phyloP scores from a whole-genome alignment of 805 yeast genomes.

The Hanseniaspora vineae region DNA sequence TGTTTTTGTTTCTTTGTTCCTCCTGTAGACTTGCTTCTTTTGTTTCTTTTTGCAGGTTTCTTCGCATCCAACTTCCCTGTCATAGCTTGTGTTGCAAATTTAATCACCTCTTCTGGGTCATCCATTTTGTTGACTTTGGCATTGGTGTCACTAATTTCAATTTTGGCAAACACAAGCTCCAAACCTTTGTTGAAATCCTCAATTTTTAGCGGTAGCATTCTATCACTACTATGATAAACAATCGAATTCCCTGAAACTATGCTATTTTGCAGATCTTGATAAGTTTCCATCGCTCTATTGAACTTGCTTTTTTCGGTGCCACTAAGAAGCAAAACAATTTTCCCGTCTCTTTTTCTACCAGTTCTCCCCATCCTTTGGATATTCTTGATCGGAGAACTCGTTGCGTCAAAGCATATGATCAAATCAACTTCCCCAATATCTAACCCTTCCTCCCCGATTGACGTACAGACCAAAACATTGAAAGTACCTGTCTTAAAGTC shows the following conservation, averaged over 20 bases:
- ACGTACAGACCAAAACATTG: constrained; percentile 85
- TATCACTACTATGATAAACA: constrained; percentile 35
- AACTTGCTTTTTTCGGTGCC: constrained; percentile 68
- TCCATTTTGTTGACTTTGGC: constrained; percentile 36
- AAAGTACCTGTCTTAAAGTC: constrained; percentile 60
- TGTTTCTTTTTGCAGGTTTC: constrained; percentile 9
- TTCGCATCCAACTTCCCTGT: constrained; percentile 23
- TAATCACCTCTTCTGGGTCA: constrained; percentile 56
- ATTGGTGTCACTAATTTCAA: constrained; percentile 65
- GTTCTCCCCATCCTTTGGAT: constrained; percentile 97
- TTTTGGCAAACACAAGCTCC: constrained; percentile 19
- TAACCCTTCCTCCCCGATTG: constrained; percentile 96
- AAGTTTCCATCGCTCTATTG: constrained; percentile 74
- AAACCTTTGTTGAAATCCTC: constrained; percentile 22
- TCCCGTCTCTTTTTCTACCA: constrained; percentile 88
- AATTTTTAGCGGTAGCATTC: constrained; percentile 56
- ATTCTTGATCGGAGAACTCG: constrained; percentile 84
- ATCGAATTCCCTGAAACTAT: constrained; percentile 32
- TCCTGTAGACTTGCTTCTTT: constrained; percentile 8
- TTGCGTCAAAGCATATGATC: constrained; percentile 85
- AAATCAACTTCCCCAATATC: constrained; percentile 97
- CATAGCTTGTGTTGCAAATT: constrained; percentile 55
- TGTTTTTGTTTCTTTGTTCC: constrained; percentile 10
- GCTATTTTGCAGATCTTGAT: constrained; percentile 60
- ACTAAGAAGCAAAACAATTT: constrained; percentile 60